Evolutionary conservation across 768 basidiomycete species (phyloP), one percentile per base, ranked within the genome.

Genomic region (Panaeolus cyanescens): DNA sequence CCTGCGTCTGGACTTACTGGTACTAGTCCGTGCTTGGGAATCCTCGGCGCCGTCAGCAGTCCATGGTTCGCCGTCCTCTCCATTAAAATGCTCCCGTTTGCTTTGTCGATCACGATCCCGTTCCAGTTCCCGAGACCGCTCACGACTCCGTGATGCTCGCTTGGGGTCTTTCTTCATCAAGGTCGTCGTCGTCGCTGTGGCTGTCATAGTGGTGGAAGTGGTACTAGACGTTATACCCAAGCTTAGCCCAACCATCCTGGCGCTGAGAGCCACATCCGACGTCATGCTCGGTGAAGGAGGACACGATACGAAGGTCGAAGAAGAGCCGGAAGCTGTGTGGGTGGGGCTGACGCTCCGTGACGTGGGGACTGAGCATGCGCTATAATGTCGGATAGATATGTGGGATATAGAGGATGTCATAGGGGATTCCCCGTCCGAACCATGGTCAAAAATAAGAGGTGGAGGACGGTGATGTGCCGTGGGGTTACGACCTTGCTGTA

Each of bases 1-100:
- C 55, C 58, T 57, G 33, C 59, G 58, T 60, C 56, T 59, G 20
- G 59, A 59, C n/a, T 25, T 42, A 57, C 50, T 60, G 34, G 40
- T 62, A 55, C 55, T 45, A 40, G 55, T n/a, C 12, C 50, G 42
- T 32, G 28, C 22, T 50, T 22, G 4, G 5, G 25, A 28, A 15
- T 40, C 31, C 30, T 17, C 15, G 5, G 20, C 20, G 19, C 25
- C 34, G 57, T 42, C 57, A 20, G 54, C 37, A 19, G 36, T 32
- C 15, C n/a, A 34, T n/a, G 4, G 6, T 19, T 61, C 22, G 36
- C 32, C 25, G 33, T 8, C 62, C 28, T 59, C 55, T 50, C 55
- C 32, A 13, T 28, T 50, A n/a, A 28, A 50, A 9, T 28, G 45
- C 15, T 50, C 45, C 25, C 7, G 25, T n/a, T 50, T 56, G 32